A percentile compares a stretch with the other conserved stretches of the same genome.
These are phyloP conservation scores for Triticum timopheevii DNA, from an alignment of 176 grass and related monocot species.

Conservation along the genomic window DNA sequence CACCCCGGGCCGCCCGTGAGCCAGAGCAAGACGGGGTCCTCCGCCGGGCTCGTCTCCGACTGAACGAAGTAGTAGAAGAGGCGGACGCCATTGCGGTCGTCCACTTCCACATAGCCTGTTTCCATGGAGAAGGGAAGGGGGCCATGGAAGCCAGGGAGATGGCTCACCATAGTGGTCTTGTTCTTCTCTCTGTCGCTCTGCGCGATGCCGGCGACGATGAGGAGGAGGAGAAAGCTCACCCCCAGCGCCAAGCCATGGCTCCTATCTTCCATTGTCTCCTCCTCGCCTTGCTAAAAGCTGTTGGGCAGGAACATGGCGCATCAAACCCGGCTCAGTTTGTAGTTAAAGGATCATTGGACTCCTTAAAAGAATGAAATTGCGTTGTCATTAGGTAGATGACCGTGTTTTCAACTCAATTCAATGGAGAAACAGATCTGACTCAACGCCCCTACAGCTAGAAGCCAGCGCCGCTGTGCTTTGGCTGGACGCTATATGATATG, in stretches of 20 bases:
- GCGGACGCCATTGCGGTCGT: not conserved
- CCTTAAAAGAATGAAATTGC: not conserved
- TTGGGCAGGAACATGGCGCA: not conserved
- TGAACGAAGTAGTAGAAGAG: constrained; percentile 1
- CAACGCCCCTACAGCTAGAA: not conserved
- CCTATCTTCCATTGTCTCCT: not conserved
- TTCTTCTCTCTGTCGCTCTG: not conserved
- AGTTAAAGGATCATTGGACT: not conserved
- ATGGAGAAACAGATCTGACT: not conserved
- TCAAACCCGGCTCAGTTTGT: not conserved
- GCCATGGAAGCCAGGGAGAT: not conserved
- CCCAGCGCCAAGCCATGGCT: not conserved
- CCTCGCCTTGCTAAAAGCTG: not conserved
- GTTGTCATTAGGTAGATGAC: not conserved
- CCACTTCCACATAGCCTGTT: not conserved
- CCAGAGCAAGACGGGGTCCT: constrained; percentile 8
- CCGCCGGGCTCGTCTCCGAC: not conserved
- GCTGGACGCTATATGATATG: not conserved
- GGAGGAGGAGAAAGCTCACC: not conserved
- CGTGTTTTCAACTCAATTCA: not conserved
- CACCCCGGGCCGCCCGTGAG: not conserved
- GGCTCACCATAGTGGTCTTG: not conserved
- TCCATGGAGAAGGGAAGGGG: not conserved
- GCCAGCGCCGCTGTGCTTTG: not conserved
- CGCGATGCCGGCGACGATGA: not conserved